Evolutionary conservation across 371 early-diverging fungal genomes (phyloP), one percentile per base, ranked within the genome.

Genomic region (Quaeritorhiza haematococci): DNA sequence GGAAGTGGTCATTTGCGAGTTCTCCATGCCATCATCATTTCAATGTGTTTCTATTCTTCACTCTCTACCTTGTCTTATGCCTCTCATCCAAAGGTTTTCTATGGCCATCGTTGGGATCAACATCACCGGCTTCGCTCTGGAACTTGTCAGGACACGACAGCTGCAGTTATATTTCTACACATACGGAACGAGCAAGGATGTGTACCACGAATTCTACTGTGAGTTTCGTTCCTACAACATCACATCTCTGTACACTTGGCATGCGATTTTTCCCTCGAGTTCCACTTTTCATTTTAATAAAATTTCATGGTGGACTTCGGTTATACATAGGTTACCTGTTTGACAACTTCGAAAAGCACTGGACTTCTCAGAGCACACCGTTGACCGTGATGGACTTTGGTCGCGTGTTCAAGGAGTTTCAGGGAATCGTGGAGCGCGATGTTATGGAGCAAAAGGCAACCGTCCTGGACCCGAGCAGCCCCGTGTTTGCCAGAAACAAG

Each of bases 71-170:
- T 43, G 51, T 10, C 13, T 1, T 27, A 7, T 13, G 46, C 30
- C n/a, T n/a, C n/a, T n/a, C n/a, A n/a, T n/a, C n/a, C n/a, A n/a
- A n/a, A 78, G 85, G 89, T 89, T 87, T 53, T 84, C 88, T n/a
- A 85, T 84, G 64, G 90, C 90, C 19, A 80, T 88, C 56, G 88
- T 85, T 4, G 91, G 92, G 5, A 90, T 92, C 73, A 85, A 89
- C 59, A 84, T 90, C 38, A 84, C 90, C 1, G 73, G 76, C 34
- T 88, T 80, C 60, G 77, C 79, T 10, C 77, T 89, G 15, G 78
- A 82, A 34, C 64, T 80, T 5, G 63, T 89, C 23, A 67, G 87
- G 21, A 81, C 84, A 0, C 74, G 87, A 38, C 79, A 80, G 57
- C 63, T 89, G 3, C 89, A 91, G 56, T 67, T 70, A 30, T 81